Conservation (phyloP, 495 filamentous ascomycete genomes). For the Rostrohypoxylon terebratum region DNA sequence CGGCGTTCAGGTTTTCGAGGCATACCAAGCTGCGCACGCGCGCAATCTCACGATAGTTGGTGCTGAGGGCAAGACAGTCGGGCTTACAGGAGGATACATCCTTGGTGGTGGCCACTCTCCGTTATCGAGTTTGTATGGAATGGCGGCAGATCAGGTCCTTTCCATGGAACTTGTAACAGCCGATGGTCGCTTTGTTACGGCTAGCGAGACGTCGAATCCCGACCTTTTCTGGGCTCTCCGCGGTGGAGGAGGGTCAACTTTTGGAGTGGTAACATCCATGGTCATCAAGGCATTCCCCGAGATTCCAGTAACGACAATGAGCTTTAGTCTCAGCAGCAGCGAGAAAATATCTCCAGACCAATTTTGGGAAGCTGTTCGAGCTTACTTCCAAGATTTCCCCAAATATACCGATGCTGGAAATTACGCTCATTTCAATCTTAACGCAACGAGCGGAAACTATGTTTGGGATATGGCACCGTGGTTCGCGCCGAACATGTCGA, state of each 20-base stretch:
- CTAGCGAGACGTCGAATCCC: slow-evolving; percentile 59
- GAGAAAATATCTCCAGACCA: slow-evolving; percentile 53
- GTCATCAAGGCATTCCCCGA: slow-evolving; percentile 60
- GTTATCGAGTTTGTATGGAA: slow-evolving; percentile 57
- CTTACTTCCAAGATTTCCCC: slow-evolving; percentile 60
- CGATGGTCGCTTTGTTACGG: slow-evolving; percentile 67
- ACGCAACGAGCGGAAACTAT: slow-evolving; percentile 49
- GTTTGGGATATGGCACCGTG: slow-evolving; percentile 61
- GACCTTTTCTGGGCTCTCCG: slow-evolving; percentile 76
- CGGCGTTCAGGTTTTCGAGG: slow-evolving; percentile 61
- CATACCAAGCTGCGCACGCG: slow-evolving; percentile 56
- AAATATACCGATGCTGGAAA: slow-evolving; percentile 63
- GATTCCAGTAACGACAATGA: slow-evolving; percentile 55
- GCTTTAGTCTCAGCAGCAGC: slow-evolving; percentile 49
- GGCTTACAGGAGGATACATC: slow-evolving; percentile 64
- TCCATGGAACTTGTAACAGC: slow-evolving; percentile 69
- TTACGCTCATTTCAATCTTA: slow-evolving; percentile 65
- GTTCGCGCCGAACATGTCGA: slow-evolving; percentile 64
- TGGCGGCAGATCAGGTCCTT: slow-evolving; percentile 66
- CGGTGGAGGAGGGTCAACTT: slow-evolving; percentile 70
- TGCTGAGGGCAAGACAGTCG: slow-evolving; percentile 66
- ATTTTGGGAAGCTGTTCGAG: slow-evolving; percentile 64
- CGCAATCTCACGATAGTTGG: slow-evolving; percentile 59
- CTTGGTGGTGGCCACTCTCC: slow-evolving; percentile 66
- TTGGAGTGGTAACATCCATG: slow-evolving; percentile 68